These are phyloP conservation scores for Lentinus brumalis DNA, from an alignment of 768 basidiomycete genomes.

Conservation along the genomic window DNA sequence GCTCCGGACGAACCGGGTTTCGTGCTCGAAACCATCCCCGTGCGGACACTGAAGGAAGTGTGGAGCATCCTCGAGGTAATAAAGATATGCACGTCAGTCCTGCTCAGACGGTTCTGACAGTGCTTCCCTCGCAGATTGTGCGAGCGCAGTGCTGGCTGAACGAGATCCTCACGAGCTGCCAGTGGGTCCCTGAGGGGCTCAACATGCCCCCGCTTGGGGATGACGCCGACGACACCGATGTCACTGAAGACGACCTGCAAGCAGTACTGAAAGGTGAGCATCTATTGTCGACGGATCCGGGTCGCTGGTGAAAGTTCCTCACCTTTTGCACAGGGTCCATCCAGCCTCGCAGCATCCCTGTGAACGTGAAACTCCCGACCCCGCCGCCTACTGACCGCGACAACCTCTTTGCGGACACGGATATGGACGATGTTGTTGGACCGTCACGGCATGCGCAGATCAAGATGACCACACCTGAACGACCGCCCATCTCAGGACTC, in stretches of 20 bases:
- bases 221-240: constrained; percentile 40
- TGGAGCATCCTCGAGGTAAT: constrained; percentile 75
- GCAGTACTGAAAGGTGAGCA: constrained; percentile 63
- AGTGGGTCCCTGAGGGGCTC: constrained; percentile 62
- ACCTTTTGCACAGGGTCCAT: constrained; percentile 44
- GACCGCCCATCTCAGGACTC: constrained; percentile 62
- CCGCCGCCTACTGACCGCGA: constrained; percentile 20
- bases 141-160: constrained; percentile 87
- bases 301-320: too few species aligned
- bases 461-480: constrained; percentile 67
- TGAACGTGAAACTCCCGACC: constrained; percentile 66
- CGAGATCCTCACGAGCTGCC: constrained; percentile 58
- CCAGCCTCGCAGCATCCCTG: constrained; percentile 65
- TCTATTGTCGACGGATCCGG: too few species aligned
- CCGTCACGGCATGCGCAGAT: constrained; percentile 47
- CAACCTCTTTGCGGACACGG: constrained; percentile 42
- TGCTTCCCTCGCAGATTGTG: constrained; percentile 52
- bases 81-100: neutral
- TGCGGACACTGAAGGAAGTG: constrained; percentile 71
- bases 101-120: neutral
- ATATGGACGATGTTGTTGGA: constrained; percentile 38
- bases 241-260: constrained; percentile 57
- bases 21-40: constrained; percentile 67
- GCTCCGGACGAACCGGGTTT: constrained; percentile 79
- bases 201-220: constrained; percentile 23